Conservation (phyloP, 192 early-diverging fungal genomes). For the Rhizophagus prolifer region DNA sequence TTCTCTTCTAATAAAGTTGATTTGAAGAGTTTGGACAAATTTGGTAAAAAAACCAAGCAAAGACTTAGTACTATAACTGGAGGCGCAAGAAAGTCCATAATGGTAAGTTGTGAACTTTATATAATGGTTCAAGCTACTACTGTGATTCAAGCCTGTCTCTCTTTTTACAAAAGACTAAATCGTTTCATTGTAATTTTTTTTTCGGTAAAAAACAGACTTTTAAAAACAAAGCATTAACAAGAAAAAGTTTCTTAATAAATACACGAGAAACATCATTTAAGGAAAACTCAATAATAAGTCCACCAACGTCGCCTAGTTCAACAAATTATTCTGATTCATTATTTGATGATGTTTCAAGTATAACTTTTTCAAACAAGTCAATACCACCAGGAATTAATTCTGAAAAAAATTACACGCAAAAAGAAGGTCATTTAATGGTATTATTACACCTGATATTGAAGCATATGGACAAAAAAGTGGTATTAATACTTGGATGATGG, state of each 20-base stretch:
- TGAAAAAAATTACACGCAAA: background rate
- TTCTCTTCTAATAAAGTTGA: background rate
- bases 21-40: background rate
- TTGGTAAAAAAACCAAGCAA: background rate
- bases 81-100: slow-evolving; percentile 16
- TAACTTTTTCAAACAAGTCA: background rate
- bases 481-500: slow-evolving; percentile 23
- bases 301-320: background rate
- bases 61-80: background rate
- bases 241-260: background rate
- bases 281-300: background rate
- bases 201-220: slow-evolving; percentile 3
- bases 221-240: slow-evolving; percentile 4
- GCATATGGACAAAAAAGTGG: slow-evolving; percentile 3
- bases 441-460: background rate
- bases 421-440: slow-evolving; percentile 23
- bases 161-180: background rate
- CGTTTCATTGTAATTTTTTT: background rate
- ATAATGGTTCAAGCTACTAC: background rate
- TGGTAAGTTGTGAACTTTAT: background rate
- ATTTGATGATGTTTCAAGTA: background rate
- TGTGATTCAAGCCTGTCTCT: background rate
- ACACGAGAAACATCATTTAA: background rate
- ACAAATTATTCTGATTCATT: background rate
- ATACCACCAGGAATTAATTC: background rate